Percentiles rank a stretch among this genome's conserved stretches.
Evolutionary conservation across 495 filamentous ascomycete species (phyloP).

Genomic region (Lasiosphaeria hispida): DNA sequence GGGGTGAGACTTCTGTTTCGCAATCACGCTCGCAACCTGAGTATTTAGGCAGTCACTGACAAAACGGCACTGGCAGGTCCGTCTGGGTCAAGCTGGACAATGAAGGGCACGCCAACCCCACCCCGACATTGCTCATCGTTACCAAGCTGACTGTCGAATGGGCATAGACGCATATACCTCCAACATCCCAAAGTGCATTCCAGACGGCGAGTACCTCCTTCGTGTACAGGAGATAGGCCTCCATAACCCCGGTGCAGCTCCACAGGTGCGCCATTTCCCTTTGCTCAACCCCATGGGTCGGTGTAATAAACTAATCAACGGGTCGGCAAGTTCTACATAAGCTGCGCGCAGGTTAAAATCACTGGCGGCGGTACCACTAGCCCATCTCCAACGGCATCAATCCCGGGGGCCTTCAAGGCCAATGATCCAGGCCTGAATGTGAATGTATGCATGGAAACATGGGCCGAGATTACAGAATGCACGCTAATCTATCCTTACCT

Average conservation of each 20-base stretch:
- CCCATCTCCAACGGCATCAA: constrained; percentile 46
- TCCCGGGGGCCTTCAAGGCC: constrained; percentile 55
- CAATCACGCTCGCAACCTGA: constrained; percentile 9
- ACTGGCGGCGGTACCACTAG: constrained; percentile 44
- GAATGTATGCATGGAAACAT: constrained; percentile 23
- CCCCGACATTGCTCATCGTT: constrained; percentile 2
- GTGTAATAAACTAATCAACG: too few species aligned
- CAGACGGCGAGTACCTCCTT: constrained; percentile 59
- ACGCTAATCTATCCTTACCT: not conserved
- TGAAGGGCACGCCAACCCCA: constrained; percentile 13
- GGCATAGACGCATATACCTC: constrained; percentile 48
- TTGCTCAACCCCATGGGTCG: too few species aligned
- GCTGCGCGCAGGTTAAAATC: constrained; percentile 59
- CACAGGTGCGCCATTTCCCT: too few species aligned
- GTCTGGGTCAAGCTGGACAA: constrained; percentile 12
- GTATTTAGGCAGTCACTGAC: constrained; percentile 35
- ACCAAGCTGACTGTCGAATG: too few species aligned
- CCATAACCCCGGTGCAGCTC: constrained; percentile 51
- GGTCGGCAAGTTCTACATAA: constrained; percentile 60
- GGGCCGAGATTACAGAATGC: not conserved
- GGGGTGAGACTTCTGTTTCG: constrained; percentile 30
- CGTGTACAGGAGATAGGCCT: constrained; percentile 59
- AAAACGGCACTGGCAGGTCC: constrained; percentile 22
- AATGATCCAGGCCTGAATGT: constrained; percentile 52
- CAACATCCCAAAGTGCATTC: constrained; percentile 52